These are phyloP conservation scores for Melanopsichium pennsylvanicum DNA, from an alignment of 1,284 basidiomycete genomes.

Conservation along the genomic window DNA sequence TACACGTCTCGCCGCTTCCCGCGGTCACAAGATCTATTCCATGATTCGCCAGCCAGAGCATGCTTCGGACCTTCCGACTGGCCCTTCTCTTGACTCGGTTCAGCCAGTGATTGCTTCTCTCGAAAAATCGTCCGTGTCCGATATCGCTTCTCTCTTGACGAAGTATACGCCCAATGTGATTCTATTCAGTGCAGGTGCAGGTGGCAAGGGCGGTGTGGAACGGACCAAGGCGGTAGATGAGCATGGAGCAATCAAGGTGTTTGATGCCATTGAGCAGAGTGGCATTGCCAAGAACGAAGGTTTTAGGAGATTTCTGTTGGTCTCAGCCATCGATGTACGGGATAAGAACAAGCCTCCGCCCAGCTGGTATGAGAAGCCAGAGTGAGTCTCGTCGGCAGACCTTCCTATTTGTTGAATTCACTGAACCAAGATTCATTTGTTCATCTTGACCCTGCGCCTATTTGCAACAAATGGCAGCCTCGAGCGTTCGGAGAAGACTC, in stretches of 20 bases:
- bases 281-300: constrained; percentile 66
- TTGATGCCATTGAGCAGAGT: constrained; percentile 74
- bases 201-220: constrained; percentile 74
- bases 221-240: constrained; percentile 76
- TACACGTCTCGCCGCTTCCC: constrained; percentile 39
- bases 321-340: constrained; percentile 75
- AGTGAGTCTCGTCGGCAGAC: constrained; percentile 68
- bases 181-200: constrained; percentile 76
- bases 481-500: constrained; percentile 62
- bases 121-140: constrained; percentile 70
- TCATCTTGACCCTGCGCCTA: no score
- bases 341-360: constrained; percentile 68
- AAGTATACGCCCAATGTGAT: constrained; percentile 71
- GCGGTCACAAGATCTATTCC: constrained; percentile 47
- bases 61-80: constrained; percentile 40
- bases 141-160: constrained; percentile 71
- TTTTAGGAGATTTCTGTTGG: constrained; percentile 72
- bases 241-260: constrained; percentile 76
- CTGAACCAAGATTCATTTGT: no score
- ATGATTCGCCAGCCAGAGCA: constrained; percentile 51
- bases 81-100: constrained; percentile 61
- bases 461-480: constrained; percentile 30
- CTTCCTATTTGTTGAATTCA: no score
- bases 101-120: constrained; percentile 73
- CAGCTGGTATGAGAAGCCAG: constrained; percentile 34